Evolutionary conservation across 2,329 filamentous ascomycete genomes (phyloP).

Genomic region (Xylariaceae sp.): DNA sequence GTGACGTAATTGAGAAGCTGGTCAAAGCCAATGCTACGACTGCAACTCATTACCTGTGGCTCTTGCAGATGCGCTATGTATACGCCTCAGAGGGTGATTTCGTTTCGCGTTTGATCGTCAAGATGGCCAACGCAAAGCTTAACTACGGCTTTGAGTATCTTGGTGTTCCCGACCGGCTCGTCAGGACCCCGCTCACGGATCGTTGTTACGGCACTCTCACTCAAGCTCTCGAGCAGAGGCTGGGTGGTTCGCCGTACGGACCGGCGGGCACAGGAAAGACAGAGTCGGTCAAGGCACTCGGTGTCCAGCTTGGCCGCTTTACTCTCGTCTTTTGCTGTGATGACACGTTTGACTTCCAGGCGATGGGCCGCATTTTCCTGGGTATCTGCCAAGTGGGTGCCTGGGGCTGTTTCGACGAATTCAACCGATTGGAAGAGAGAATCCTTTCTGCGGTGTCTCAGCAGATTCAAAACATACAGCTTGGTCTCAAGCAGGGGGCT

Average conservation of each 20-base stretch:
- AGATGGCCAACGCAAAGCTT: slow-evolving; percentile 94
- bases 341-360: slow-evolving; percentile 99
- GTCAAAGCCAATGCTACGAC: slow-evolving; percentile 69
- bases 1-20: slow-evolving; percentile 86
- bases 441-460: slow-evolving; percentile 98
- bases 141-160: slow-evolving; percentile 98
- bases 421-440: slow-evolving; percentile 96
- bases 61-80: slow-evolving; percentile 94
- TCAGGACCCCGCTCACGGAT: slow-evolving; percentile 94
- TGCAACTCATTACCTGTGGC: slow-evolving; percentile 83
- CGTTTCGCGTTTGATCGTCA: slow-evolving; percentile 77
- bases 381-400: slow-evolving; percentile 98
- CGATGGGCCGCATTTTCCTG: slow-evolving; percentile 98
- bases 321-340: slow-evolving; percentile 99
- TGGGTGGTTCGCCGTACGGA: slow-evolving; percentile 95
- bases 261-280: slow-evolving; percentile 98
- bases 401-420: slow-evolving; percentile 99
- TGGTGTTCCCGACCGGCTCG: slow-evolving; percentile 91
- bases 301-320: slow-evolving; percentile 93
- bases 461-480: slow-evolving; percentile 98
- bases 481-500: slow-evolving; percentile 81
- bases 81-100: slow-evolving; percentile 80
- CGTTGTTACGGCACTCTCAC: slow-evolving; percentile 97
- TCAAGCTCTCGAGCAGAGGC: slow-evolving; percentile 87
- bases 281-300: slow-evolving; percentile 96